Percentiles rank a stretch among this genome's conserved stretches.
Evolutionary conservation across 1,284 basidiomycete species (phyloP).

Genomic region (Ustilago bromivora): DNA sequence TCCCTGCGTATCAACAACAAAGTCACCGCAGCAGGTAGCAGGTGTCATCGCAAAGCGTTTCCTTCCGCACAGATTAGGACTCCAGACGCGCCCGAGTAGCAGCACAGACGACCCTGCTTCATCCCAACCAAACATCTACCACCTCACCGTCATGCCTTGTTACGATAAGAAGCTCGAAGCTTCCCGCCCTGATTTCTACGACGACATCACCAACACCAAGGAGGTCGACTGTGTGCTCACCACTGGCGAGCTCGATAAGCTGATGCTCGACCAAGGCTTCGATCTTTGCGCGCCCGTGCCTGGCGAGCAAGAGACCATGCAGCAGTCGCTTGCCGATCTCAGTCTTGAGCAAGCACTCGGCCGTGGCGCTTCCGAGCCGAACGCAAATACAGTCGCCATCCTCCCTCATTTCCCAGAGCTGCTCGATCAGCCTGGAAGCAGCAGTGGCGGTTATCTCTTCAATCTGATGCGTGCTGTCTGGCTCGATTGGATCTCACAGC

Average conservation of each 20-base stretch:
- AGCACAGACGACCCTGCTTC: not conserved
- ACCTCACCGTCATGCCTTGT: slow-evolving; percentile 98
- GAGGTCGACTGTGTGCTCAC: slow-evolving; percentile 98
- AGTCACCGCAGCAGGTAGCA: slow-evolving; percentile 94
- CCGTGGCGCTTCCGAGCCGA: not conserved
- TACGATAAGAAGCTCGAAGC: slow-evolving; percentile 99
- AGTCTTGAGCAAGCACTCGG: slow-evolving; percentile 30
- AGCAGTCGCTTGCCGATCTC: slow-evolving; percentile 16
- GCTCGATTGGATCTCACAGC: slow-evolving; percentile 43
- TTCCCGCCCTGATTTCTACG: slow-evolving; percentile 74
- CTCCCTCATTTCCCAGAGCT: slow-evolving; percentile 76
- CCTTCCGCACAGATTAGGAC: slow-evolving; percentile 71
- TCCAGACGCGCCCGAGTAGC: not conserved
- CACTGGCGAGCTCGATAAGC: slow-evolving; percentile 89
- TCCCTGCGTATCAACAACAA: slow-evolving; percentile 86
- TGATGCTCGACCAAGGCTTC: slow-evolving; percentile 85
- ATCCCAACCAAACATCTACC: slow-evolving; percentile 74
- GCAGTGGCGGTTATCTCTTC: slow-evolving; percentile 93
- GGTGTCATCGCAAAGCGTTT: slow-evolving; percentile 92
- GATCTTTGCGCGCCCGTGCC: slow-evolving; percentile 77
- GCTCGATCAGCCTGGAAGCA: slow-evolving; percentile 82
- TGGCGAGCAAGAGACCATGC: slow-evolving; percentile 54
- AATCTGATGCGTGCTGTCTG: slow-evolving; percentile 66
- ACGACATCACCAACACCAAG: slow-evolving; percentile 72
- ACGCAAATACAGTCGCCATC: slow-evolving; percentile 1